A percentile compares a stretch with the other conserved stretches of the same genome.
phyloP scores from a whole-genome alignment of 2,329 filamentous ascomycete genomes.

The Endothia cerciana region DNA sequence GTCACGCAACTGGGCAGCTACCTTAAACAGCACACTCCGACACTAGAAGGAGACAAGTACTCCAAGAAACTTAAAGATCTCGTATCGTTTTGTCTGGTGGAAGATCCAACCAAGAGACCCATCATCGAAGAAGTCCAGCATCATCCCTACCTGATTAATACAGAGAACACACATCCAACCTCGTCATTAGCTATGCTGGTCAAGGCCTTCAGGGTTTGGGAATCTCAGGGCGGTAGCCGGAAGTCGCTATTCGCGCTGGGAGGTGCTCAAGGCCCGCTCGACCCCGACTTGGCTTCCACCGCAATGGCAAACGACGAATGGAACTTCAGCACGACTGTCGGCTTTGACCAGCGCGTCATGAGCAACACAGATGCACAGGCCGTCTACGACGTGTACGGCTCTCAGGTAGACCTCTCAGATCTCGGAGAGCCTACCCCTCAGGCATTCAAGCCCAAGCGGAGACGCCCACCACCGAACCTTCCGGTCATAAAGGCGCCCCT shows the following conservation, averaged over 20 bases:
- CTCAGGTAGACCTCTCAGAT: constrained; percentile 52
- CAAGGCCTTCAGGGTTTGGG: constrained; percentile 75
- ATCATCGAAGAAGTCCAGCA: constrained; percentile 70
- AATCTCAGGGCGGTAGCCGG: constrained; percentile 71
- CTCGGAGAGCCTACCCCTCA: constrained; percentile 42
- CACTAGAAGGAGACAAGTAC: constrained; percentile 72
- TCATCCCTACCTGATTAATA: constrained; percentile 70
- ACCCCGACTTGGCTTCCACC: constrained; percentile 47
- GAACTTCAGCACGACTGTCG: constrained; percentile 69
- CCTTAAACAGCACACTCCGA: constrained; percentile 65
- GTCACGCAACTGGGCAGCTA: constrained; percentile 58
- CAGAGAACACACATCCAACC: constrained; percentile 65
- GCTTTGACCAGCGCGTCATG: constrained; percentile 64
- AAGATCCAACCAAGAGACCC: constrained; percentile 69
- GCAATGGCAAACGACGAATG: constrained; percentile 62
- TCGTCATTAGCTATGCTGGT: constrained; percentile 67
- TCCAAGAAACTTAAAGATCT: constrained; percentile 71
- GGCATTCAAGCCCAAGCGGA: constrained; percentile 51
- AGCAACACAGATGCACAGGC: constrained; percentile 58
- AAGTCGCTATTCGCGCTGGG: constrained; percentile 65
- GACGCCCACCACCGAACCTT: constrained; percentile 62
- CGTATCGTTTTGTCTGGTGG: constrained; percentile 73
- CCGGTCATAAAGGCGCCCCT: constrained; percentile 62
- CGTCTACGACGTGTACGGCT: constrained; percentile 61
- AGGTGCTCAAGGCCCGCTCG: constrained; percentile 58